phyloP scores from a whole-genome alignment of 2,329 filamentous ascomycete species.

The Trichoderma asperellum region DNA sequence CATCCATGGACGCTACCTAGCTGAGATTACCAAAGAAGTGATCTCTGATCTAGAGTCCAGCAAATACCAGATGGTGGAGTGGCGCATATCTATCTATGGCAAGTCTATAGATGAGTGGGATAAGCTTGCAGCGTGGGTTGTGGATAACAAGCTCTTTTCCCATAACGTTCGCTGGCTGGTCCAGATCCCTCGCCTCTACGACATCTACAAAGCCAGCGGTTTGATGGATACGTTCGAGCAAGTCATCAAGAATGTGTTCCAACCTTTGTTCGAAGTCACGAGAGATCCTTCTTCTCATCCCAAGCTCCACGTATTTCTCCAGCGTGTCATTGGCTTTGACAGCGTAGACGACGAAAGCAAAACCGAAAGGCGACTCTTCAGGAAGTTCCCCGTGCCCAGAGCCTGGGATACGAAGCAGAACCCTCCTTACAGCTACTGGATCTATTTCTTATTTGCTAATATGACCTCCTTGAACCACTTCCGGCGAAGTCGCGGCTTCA shows the following conservation, averaged over 20 bases:
- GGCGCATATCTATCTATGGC: conserved; percentile 97
- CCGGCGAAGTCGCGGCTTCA: conserved; percentile 90
- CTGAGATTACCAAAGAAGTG: conserved; percentile 97
- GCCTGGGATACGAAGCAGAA: conserved; percentile 93
- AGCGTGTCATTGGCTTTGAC: conserved; percentile 95
- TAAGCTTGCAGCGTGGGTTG: conserved; percentile 97
- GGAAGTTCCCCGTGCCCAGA: conserved; percentile 89
- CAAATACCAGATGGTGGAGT: conserved; percentile 99
- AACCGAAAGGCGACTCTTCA: conserved; percentile 88
- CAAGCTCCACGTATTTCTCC: conserved; percentile 91
- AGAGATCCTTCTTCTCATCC: conserved; percentile 83
- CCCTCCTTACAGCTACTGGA: conserved; percentile 98
- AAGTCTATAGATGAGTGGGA: conserved; percentile 94
- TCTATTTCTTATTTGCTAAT: conserved; percentile 96
- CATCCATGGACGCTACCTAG: conserved; percentile 92
- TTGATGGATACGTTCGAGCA: conserved; percentile 90
- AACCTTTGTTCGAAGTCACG: conserved; percentile 93
- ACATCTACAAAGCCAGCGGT: conserved; percentile 89
- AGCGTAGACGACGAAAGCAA: conserved; percentile 99
- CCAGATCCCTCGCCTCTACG: conserved; percentile 90
- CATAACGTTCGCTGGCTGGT: conserved; percentile 98
- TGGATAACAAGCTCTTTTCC: conserved; percentile 97
- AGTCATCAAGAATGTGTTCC: conserved; percentile 87
- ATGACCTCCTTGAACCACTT: conserved; percentile 90
- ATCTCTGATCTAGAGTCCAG: conserved; percentile 96